Evolutionary conservation across 1,284 basidiomycete genomes (phyloP).

Genomic region (Irpex lacteus): DNA sequence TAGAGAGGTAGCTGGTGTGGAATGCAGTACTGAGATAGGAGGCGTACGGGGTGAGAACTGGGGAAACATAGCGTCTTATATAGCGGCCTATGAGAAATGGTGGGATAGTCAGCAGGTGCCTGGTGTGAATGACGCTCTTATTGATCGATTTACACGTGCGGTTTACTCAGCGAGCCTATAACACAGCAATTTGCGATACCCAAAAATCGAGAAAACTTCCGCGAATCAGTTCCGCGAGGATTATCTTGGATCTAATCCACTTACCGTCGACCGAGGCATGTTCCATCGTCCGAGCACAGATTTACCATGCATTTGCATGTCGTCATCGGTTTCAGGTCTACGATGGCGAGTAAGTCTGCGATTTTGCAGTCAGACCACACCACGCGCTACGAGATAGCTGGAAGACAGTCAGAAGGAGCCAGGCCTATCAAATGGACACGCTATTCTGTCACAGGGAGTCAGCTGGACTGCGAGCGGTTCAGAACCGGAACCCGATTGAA

Average conservation of each 20-base stretch:
- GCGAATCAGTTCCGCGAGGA: constrained; percentile 16
- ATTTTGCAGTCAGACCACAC: background rate
- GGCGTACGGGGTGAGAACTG: constrained; percentile 16
- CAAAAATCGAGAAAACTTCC: constrained; percentile 5
- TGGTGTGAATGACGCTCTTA: constrained; percentile 9
- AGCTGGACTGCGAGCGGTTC: constrained; percentile 5
- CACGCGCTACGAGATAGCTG: background rate
- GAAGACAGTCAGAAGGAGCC: background rate
- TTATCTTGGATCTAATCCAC: background rate
- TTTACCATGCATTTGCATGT: background rate
- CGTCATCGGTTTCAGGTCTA: background rate
- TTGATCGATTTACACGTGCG: constrained; percentile 13
- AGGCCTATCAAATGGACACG: constrained; percentile 8
- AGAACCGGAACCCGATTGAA: constrained; percentile 3
- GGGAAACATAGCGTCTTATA: constrained; percentile 9
- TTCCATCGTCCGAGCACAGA: background rate
- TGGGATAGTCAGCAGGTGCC: constrained; percentile 16
- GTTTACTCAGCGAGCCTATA: constrained; percentile 10
- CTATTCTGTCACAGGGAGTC: constrained; percentile 6
- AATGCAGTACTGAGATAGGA: constrained; percentile 5
- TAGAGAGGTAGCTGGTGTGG: constrained; percentile 5
- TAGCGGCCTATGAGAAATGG: constrained; percentile 13
- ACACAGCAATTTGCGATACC: background rate
- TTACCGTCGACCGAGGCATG: background rate
- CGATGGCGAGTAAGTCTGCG: background rate